Conservation (phyloP, 495 filamentous ascomycete species). For the Neurospora terricola region DNA sequence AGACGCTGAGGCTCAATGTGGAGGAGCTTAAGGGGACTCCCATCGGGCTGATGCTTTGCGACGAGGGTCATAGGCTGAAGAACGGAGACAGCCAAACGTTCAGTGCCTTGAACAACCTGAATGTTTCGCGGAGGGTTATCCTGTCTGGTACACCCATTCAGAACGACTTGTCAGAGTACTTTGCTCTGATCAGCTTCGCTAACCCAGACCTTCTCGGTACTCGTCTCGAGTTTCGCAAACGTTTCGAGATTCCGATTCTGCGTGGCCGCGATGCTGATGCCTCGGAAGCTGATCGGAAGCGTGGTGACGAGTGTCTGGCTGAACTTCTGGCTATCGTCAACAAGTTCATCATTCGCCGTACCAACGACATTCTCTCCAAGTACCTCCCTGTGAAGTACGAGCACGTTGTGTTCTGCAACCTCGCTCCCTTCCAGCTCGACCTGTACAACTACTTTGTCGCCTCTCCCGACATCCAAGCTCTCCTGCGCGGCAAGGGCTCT, state of each 20-base stretch:
- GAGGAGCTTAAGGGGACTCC: conserved; percentile 77
- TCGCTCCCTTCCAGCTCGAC: conserved; percentile 82
- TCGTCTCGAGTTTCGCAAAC: conserved; percentile 86
- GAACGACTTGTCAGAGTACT: conserved; percentile 96
- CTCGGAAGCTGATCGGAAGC: conserved; percentile 68
- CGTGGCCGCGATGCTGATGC: conserved; percentile 87
- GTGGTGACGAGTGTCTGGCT: conserved; percentile 71
- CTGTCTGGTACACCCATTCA: conserved; percentile 96
- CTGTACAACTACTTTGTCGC: conserved; percentile 96
- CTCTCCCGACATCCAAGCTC: conserved; percentile 85
- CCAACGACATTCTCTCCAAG: conserved; percentile 96
- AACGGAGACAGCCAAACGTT: conserved; percentile 96
- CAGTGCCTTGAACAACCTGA: conserved; percentile 76
- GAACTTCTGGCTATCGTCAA: conserved; percentile 84
- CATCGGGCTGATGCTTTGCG: conserved; percentile 92
- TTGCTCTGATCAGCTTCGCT: conserved; percentile 90
- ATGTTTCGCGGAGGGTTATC: conserved; percentile 87
- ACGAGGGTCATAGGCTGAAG: conserved; percentile 97
- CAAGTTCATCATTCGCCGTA: conserved; percentile 97
- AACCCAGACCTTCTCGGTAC: conserved; percentile 89
- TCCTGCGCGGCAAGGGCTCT: conserved; percentile 89
- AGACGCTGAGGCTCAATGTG: conserved; percentile 84
- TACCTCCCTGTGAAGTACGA: conserved; percentile 99
- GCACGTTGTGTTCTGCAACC: conserved; percentile 98
- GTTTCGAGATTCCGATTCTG: conserved; percentile 87